Base-by-base conservation (phyloP, 495 filamentous ascomycete species). In the Lichina pygmaea region DNA sequence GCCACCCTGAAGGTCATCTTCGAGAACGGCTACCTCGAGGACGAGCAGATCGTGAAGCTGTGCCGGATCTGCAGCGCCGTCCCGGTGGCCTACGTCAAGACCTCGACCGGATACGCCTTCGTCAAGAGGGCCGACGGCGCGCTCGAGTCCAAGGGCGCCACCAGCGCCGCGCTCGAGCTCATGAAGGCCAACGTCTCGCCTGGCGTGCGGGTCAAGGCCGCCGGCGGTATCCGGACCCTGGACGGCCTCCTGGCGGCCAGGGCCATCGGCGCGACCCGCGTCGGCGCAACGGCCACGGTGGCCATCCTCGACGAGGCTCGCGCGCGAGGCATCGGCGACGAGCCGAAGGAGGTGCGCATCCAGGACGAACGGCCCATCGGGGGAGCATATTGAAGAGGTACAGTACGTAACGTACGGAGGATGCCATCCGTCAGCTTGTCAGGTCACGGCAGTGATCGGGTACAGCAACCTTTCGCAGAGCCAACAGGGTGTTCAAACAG, bases 1-100 rank as follows among this genome's bases (percentile, higher is more conserved):
- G 68, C 61, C 0, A 60, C 61, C 2, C 54, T 74, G 13, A 74
- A 74, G 50, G 69, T 71, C 39, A 72, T 75, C 47, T 72, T 75
- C 41, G 68, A 72, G 48, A 72, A 67, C 51, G 66, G 67, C 44
- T 74, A 66, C 42, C 59, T 70, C 2, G 37, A 55, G 15, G 49
- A 63, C 0, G 51, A 60, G 8, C 59, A 72, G 42, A 67, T 74
- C 43, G 42, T 57, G 10, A 56, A 51, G 31, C 54, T 74, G 3
- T 71, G 69, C 49, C 50, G 58, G 51, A 68, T 73, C 31, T 72
- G 70, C 51, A 62, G 62, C 0, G 44, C 59, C 2, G 12, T 66
- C 0, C 43, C 49, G 0, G 68, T 74, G 8, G 68, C 63, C 2
- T 73, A 68, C 46, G 62, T 73, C 46, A 73, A 73, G 58, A 72